Percentiles rank a stretch among this genome's conserved stretches.
phyloP scores from a whole-genome alignment of 2,329 filamentous ascomycete genomes.

The Macrophomina phaseolina region DNA sequence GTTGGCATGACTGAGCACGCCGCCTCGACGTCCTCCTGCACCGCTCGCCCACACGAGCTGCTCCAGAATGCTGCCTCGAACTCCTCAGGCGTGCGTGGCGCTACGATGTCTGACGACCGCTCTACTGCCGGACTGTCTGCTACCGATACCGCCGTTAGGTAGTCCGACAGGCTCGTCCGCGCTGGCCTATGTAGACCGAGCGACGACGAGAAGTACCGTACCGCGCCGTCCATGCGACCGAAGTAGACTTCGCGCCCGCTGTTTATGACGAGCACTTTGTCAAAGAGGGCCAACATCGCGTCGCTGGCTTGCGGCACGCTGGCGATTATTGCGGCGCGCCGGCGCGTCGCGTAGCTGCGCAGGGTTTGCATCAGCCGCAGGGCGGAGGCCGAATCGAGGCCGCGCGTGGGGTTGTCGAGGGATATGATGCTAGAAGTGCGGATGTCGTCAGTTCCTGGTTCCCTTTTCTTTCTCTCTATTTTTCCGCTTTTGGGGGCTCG shows the following conservation, averaged over 20 bases:
- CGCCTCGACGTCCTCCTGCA: not conserved
- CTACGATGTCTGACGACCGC: not conserved
- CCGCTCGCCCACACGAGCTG: not conserved
- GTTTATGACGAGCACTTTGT: conserved; percentile 76
- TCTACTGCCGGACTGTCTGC: not conserved
- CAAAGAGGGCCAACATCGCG: conserved; percentile 59
- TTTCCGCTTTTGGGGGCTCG: no score
- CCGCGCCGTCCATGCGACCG: conserved; percentile 65
- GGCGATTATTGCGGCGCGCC: conserved; percentile 57
- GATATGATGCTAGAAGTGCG: conserved; percentile 27
- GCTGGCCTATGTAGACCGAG: conserved; percentile 72
- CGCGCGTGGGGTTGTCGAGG: conserved; percentile 55
- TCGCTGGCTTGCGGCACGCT: conserved; percentile 62
- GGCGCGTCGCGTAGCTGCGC: conserved; percentile 56
- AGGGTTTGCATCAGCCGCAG: conserved; percentile 64
- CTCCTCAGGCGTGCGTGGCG: not conserved
- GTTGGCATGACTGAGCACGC: not conserved
- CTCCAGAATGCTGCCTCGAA: not conserved
- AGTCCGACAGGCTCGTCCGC: conserved; percentile 74
- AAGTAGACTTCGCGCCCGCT: conserved; percentile 80
- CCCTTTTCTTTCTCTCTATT: no score
- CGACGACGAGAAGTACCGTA: conserved; percentile 65
- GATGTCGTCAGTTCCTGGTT: no score
- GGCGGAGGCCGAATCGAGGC: conserved; percentile 53
- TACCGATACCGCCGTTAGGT: conserved; percentile 59